Percentiles rank a stretch among this genome's conserved stretches.
These are phyloP conservation scores for Leucogyrophana mollusca DNA, from an alignment of 768 basidiomycete species.

Conservation along the genomic window DNA sequence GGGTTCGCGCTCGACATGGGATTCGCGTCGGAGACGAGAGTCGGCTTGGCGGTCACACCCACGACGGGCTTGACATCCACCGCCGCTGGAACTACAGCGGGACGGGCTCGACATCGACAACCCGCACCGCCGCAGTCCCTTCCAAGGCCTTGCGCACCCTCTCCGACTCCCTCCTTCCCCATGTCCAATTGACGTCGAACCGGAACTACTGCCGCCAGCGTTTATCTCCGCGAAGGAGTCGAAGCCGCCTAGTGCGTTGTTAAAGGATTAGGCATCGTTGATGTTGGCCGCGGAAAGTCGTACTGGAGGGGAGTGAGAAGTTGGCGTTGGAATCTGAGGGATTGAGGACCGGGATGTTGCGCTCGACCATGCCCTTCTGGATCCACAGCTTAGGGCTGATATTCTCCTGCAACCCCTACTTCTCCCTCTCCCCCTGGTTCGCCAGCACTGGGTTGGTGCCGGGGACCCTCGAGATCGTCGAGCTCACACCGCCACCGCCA, in stretches of 20 bases:
- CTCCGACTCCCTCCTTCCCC: conserved; percentile 56
- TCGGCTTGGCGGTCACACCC: no score
- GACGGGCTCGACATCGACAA: no score
- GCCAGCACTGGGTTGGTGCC: no score
- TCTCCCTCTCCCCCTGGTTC: no score
- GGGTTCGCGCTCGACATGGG: conserved; percentile 3
- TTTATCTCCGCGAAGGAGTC: conserved; percentile 34
- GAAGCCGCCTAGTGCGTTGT: conserved; percentile 13
- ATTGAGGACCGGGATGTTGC: conserved; percentile 29
- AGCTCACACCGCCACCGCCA: no score
- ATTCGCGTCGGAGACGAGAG: no score
- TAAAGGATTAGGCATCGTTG: conserved; percentile 17
- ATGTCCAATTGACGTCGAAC: conserved; percentile 23
- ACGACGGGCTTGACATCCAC: no score
- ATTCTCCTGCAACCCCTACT: no score
- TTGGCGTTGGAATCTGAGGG: conserved; percentile 28
- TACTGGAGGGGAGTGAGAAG: conserved; percentile 19
- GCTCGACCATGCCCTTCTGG: not conserved
- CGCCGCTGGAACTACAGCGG: no score
- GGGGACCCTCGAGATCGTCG: no score
- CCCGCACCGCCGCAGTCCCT: no score
- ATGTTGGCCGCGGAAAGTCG: no score
- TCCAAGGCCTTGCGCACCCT: conserved; percentile 81
- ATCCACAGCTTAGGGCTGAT: conserved; percentile 59
- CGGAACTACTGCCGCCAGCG: conserved; percentile 31